These are phyloP conservation scores for Coniochaeta sp. DNA, from an alignment of 2,329 filamentous ascomycete species.

Conservation along the genomic window DNA sequence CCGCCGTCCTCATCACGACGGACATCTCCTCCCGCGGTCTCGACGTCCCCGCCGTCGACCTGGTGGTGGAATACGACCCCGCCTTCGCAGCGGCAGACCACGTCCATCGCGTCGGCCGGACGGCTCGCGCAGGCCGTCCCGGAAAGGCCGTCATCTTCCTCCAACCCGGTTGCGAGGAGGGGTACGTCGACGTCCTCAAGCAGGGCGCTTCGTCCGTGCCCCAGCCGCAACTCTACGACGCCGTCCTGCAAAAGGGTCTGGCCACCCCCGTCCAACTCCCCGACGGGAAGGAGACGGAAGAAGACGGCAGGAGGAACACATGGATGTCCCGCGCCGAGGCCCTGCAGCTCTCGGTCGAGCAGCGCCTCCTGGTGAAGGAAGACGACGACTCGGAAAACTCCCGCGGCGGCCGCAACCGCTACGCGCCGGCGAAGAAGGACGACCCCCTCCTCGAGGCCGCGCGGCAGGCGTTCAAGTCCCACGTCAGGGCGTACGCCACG, in stretches of 20 bases:
- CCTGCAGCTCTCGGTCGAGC: slow-evolving; percentile 53
- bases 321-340: slow-evolving; percentile 42
- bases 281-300: slow-evolving; percentile 51
- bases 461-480: slow-evolving; percentile 80
- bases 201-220: slow-evolving; percentile 33
- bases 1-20: slow-evolving; percentile 83
- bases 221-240: slow-evolving; percentile 43
- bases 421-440: slow-evolving; percentile 28
- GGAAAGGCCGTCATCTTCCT: slow-evolving; percentile 87
- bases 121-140: slow-evolving; percentile 82
- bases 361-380: slow-evolving; percentile 40
- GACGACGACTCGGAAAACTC: slow-evolving; percentile 3
- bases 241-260: slow-evolving; percentile 59
- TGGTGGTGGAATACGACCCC: slow-evolving; percentile 94
- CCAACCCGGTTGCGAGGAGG: slow-evolving; percentile 84
- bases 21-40: slow-evolving; percentile 94
- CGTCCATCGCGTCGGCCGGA: slow-evolving; percentile 88
- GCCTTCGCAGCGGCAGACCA: slow-evolving; percentile 92
- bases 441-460: slow-evolving; percentile 70
- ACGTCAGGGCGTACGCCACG: slow-evolving; percentile 91
- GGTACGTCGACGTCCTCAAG: slow-evolving; percentile 71
- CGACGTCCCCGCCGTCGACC: slow-evolving; percentile 88
- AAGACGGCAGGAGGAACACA: slow-evolving; percentile 44
- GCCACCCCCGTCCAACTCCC: slow-evolving; percentile 55
- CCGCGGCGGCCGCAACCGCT: background rate